Conservation (phyloP, 352 stramenopile species). For the Globisporangium splendens region DNA sequence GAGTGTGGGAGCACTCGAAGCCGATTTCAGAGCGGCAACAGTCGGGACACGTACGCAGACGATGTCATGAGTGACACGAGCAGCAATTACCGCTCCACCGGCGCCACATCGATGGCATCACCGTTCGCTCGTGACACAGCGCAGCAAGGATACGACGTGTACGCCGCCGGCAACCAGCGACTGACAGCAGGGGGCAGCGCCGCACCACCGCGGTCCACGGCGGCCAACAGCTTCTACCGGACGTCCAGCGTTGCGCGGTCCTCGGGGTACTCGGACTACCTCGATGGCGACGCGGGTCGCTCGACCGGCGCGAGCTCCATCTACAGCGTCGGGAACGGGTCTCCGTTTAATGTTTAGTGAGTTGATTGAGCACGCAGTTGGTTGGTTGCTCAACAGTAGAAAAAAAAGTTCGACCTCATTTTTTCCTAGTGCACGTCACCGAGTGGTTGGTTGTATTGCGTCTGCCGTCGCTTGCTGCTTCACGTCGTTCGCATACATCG, state of each 20-base stretch:
- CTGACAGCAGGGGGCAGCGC: not conserved
- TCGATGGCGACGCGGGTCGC: constrained; percentile 3
- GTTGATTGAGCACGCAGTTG: not conserved
- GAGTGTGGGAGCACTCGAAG: constrained; percentile 34
- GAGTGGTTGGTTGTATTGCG: no score
- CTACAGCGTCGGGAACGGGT: constrained; percentile 14
- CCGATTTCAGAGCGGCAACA: not conserved
- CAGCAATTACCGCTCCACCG: constrained; percentile 15
- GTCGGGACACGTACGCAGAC: constrained; percentile 6
- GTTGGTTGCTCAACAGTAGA: not conserved
- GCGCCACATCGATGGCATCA: constrained; percentile 8
- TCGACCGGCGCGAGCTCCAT: constrained; percentile 13
- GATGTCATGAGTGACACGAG: constrained; percentile 11
- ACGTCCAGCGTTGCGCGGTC: constrained; percentile 8
- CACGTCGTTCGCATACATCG: no score
- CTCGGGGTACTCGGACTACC: constrained; percentile 10
- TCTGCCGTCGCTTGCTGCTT: no score
- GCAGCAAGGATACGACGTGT: constrained; percentile 2
- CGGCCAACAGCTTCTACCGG: constrained; percentile 14
- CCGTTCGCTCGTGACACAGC: constrained; percentile 4
- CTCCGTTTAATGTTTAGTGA: constrained; percentile 4
- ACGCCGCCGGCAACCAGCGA: not conserved
- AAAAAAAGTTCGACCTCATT: not conserved
- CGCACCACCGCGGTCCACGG: constrained; percentile 1
- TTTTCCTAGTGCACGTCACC: not conserved